Percentiles rank a stretch among this genome's conserved stretches.
These are phyloP conservation scores for Guyanaporus albipodus DNA, from an alignment of 768 basidiomycete genomes.

Conservation along the genomic window DNA sequence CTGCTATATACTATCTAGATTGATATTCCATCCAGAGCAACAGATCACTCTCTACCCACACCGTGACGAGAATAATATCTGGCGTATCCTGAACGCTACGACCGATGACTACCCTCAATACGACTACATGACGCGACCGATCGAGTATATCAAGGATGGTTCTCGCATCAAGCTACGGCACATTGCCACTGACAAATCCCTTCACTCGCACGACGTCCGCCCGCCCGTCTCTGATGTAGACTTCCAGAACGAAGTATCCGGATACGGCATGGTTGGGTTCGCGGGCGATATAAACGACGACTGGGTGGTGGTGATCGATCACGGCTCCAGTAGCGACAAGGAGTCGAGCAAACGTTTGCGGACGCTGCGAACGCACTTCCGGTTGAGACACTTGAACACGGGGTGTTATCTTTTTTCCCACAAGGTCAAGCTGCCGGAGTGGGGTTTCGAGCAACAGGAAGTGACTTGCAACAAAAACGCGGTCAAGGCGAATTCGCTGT, in stretches of 20 bases:
- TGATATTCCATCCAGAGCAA: constrained; percentile 61
- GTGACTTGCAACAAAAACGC: constrained; percentile 99
- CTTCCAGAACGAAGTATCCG: constrained; percentile 98
- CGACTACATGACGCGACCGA: constrained; percentile 49
- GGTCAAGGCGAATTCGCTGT: constrained; percentile 80
- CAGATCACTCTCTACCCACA: constrained; percentile 99
- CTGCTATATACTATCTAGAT: background rate
- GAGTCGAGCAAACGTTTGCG: constrained; percentile 68
- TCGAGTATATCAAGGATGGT: constrained; percentile 61
- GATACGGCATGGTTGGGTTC: constrained; percentile 85
- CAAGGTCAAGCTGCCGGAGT: constrained; percentile 95
- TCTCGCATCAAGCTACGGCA: constrained; percentile 81
- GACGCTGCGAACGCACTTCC: constrained; percentile 79
- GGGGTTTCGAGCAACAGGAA: constrained; percentile 98
- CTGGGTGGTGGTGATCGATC: constrained; percentile 84
- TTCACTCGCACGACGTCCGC: constrained; percentile 94
- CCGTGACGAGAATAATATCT: constrained; percentile 93
- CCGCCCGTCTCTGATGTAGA: constrained; percentile 97
- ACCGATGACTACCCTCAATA: constrained; percentile 36
- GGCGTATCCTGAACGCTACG: constrained; percentile 81
- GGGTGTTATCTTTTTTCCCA: constrained; percentile 98
- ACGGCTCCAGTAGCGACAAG: constrained; percentile 57
- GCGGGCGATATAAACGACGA: constrained; percentile 91
- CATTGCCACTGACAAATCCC: constrained; percentile 70
- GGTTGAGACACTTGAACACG: constrained; percentile 76